Evolutionary conservation across 768 basidiomycete species (phyloP).

Genomic region (Kwoniella dendrophila): DNA sequence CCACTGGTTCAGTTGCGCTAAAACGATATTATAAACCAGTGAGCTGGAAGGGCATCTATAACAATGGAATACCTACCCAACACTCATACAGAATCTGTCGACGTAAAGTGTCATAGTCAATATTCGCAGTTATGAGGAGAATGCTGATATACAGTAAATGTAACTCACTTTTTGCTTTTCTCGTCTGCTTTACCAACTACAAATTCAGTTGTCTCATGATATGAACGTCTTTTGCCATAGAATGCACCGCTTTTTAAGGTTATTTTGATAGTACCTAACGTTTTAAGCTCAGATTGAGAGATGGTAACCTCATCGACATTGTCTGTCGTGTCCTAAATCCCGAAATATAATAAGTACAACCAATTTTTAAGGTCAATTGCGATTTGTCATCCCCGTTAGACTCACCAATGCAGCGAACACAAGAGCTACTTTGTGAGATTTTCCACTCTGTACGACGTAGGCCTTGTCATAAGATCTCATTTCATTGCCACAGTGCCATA

Average conservation of each 20-base stretch:
- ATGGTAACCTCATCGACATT: background rate
- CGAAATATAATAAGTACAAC: background rate
- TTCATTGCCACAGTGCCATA: too few relatives aligned
- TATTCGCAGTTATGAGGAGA: background rate
- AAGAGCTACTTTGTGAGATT: background rate
- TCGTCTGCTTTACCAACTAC: background rate
- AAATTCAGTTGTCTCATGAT: background rate
- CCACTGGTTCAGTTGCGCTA: too few relatives aligned
- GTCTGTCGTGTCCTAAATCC: background rate
- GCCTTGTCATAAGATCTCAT: too few relatives aligned
- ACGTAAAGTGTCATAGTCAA: background rate
- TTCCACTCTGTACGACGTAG: too few relatives aligned
- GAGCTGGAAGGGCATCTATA: too few relatives aligned
- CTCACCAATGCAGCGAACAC: background rate
- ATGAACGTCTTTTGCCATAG: too few relatives aligned
- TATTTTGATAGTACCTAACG: background rate
- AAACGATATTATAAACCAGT: too few relatives aligned
- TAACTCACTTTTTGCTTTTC: background rate
- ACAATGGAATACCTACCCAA: too few relatives aligned
- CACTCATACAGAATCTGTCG: background rate
- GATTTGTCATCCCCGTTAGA: too few relatives aligned
- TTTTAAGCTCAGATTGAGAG: background rate
- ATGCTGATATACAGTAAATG: background rate
- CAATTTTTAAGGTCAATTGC: too few relatives aligned
- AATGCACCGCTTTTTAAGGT: background rate